phyloP scores from a whole-genome alignment of 75 land plant species.

The Sequoiadendron giganteum region DNA sequence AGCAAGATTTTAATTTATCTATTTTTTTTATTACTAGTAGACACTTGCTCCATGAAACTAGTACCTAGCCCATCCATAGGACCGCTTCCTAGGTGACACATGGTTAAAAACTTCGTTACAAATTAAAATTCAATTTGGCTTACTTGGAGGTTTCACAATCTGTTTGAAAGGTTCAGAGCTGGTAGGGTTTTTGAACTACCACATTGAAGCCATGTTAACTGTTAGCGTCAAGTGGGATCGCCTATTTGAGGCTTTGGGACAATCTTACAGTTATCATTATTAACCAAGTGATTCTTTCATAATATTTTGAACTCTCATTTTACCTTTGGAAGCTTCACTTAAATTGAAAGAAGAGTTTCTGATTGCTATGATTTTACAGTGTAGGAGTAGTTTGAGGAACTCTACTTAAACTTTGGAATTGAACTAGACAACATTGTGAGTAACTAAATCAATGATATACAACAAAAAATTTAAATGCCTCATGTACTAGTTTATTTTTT shows the following conservation, averaged over 20 bases:
- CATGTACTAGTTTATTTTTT: neutral
- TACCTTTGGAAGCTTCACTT: neutral
- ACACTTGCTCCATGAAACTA: too few relatives aligned
- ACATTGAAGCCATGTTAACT: constrained; percentile 53
- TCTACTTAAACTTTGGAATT: constrained; percentile 92
- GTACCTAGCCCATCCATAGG: too few relatives aligned
- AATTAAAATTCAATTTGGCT: too few relatives aligned
- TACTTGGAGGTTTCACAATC: too few relatives aligned
- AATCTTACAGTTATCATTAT: constrained; percentile 43
- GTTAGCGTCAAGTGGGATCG: constrained; percentile 77
- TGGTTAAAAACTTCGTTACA: too few relatives aligned
- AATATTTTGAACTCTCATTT: neutral
- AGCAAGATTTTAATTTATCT: too few relatives aligned
- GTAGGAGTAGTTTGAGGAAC: constrained; percentile 83
- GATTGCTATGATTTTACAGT: constrained; percentile 29
- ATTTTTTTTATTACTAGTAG: too few relatives aligned
- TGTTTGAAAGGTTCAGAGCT: too few relatives aligned
- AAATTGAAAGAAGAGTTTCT: neutral
- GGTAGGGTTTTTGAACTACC: too few relatives aligned
- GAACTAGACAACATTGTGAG: constrained; percentile 96
- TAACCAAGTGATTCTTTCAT: neutral
- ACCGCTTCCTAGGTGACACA: too few relatives aligned
- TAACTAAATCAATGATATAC: too few relatives aligned
- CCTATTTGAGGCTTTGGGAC: constrained; percentile 64
- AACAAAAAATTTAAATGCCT: too few relatives aligned